Conservation (phyloP, 345 rosid genomes). For the Salix suchowensis region DNA sequence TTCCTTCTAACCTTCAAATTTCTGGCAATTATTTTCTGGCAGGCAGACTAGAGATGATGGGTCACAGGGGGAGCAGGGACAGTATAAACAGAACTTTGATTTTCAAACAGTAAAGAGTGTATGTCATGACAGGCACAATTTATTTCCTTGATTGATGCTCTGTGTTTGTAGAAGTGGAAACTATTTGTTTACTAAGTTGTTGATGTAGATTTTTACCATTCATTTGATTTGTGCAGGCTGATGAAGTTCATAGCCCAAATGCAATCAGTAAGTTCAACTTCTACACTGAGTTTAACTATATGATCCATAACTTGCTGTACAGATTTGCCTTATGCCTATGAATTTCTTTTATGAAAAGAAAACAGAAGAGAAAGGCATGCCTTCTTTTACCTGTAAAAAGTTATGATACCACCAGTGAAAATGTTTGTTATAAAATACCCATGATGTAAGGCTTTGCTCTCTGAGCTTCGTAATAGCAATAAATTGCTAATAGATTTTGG, state of each 20-base stretch:
- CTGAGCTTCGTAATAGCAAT: conserved; percentile 3
- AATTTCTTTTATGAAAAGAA: background rate
- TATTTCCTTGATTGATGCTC: conserved; percentile 11
- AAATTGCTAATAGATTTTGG: background rate
- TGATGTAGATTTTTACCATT: conserved; percentile 11
- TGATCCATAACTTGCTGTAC: background rate
- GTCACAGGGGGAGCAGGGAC: conserved; percentile 26
- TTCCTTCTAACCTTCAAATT: conserved; percentile 11
- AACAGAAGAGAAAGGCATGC: background rate
- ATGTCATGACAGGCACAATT: conserved; percentile 16
- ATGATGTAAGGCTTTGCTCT: background rate
- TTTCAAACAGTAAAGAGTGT: conserved; percentile 37
- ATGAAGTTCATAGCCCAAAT: conserved; percentile 41
- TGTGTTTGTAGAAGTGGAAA: background rate
- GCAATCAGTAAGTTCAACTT: conserved; percentile 42
- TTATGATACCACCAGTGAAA: background rate
- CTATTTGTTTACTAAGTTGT: background rate
- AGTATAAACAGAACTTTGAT: conserved; percentile 18
- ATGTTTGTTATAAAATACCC: background rate
- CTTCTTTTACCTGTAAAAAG: conserved; percentile 1
- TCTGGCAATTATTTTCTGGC: conserved; percentile 36
- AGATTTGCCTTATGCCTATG: background rate
- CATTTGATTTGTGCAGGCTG: conserved; percentile 43
- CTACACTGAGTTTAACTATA: background rate
- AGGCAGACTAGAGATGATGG: conserved; percentile 46